Conservation (phyloP, 257 asterid species). For the Solanum acaule region DNA sequence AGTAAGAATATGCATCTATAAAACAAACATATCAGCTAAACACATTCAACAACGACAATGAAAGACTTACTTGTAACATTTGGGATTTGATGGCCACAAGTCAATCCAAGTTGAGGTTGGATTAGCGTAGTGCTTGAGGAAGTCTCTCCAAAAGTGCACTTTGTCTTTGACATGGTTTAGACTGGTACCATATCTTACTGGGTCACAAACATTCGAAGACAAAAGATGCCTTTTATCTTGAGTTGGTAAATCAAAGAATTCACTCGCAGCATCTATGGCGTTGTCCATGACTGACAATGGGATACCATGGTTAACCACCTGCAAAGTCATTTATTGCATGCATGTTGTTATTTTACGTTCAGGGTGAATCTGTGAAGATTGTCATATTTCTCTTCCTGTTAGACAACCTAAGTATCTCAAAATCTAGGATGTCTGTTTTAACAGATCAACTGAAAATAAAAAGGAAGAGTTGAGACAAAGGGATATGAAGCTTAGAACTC, state of each 20-base stretch:
- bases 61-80: constrained; percentile 36
- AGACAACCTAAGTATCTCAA: background rate
- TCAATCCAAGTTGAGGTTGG: constrained; percentile 52
- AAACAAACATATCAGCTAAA: background rate
- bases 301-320: constrained; percentile 62
- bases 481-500: background rate
- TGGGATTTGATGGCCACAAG: constrained; percentile 61
- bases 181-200: constrained; percentile 58
- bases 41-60: background rate
- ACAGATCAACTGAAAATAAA: background rate
- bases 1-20: background rate
- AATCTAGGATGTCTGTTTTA: background rate
- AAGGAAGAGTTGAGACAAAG: background rate
- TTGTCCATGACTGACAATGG: constrained; percentile 19
- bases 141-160: constrained; percentile 56
- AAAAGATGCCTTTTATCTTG: constrained; percentile 34
- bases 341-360: background rate
- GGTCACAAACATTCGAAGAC: constrained; percentile 29
- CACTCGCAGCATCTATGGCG: constrained; percentile 41
- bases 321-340: background rate
- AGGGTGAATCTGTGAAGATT: background rate
- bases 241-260: constrained; percentile 44
- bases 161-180: constrained; percentile 40
- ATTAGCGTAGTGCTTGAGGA: constrained; percentile 50
- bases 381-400: background rate